Evolutionary conservation across 2,329 filamentous ascomycete genomes (phyloP), one percentile per base, ranked within the genome.

Genomic region (Colletotrichum orchidophilum): DNA sequence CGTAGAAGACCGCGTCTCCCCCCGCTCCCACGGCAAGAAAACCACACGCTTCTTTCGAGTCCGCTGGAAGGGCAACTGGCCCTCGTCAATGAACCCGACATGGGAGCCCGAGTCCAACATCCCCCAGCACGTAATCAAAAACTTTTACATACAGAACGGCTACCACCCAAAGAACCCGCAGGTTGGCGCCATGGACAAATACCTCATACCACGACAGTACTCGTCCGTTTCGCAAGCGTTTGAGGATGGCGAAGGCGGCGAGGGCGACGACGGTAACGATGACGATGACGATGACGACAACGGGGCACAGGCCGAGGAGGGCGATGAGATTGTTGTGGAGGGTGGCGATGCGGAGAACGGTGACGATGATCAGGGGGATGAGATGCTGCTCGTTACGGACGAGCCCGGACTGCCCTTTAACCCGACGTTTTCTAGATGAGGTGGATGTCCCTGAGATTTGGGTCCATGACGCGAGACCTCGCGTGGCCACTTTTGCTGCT

Each of bases 91-190:
- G 75, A 89, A 90, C 65, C 86, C 87, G 0, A 87, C 87, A 0
- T 90, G 88, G 88, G 88, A 90, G 74, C 88, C 87, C 0, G 83
- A 86, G 72, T 82, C 82, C 3, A 88, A 89, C 63, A 83, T 90
- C 2, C 77, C 85, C 0, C 66, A 76, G 0, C 69, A 69, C 0
- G 75, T 89, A 49, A 79, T 88, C 1, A 78, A 77, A 7, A 78
- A 78, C 2, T 90, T 85, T 67, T 72, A 83, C 5, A 69, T 78
- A 9, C 82, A 81, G 59, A 46, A 46, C 7, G 39, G 39, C 39
- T n/a, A 46, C 39, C 74, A 74, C 13, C 63, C 54, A 3, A 78
- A 74, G 11, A 54, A n/a, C 31, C 9, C 18, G 31, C 26, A 78
- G 71, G 71, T 73, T 13, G 69, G 60, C 6, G 52, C 27, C 8